phyloP scores from a whole-genome alignment of 2,329 filamentous ascomycete species.

The Neofusicoccum ribis region DNA sequence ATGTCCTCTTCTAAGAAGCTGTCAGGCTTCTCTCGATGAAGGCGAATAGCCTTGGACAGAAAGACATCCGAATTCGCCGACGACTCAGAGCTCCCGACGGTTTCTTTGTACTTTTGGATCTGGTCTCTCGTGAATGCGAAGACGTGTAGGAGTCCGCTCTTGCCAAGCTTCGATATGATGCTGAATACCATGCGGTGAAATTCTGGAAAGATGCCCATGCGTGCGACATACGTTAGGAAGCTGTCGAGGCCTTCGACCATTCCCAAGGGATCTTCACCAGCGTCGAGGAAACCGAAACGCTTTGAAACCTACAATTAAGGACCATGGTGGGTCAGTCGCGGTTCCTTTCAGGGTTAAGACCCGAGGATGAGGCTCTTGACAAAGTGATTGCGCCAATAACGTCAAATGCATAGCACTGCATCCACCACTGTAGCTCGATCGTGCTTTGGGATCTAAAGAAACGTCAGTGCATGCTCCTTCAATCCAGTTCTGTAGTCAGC shows the following conservation, averaged over 20 bases:
- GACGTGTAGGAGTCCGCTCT: background rate
- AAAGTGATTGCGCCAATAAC: slow-evolving; percentile 55
- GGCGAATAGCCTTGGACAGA: slow-evolving; percentile 44
- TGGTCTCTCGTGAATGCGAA: background rate
- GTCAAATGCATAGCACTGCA: slow-evolving; percentile 53
- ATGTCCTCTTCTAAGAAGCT: slow-evolving; percentile 44
- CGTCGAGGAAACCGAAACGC: slow-evolving; percentile 45
- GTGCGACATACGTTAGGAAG: slow-evolving; percentile 38
- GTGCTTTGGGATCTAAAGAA: slow-evolving; percentile 4
- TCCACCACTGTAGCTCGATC: slow-evolving; percentile 46
- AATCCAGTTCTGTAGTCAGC: too few relatives aligned
- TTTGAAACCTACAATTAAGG: slow-evolving; percentile 30
- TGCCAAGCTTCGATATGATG: slow-evolving; percentile 30
- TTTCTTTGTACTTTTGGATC: background rate
- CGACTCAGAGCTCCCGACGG: background rate
- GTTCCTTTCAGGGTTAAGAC: too few relatives aligned
- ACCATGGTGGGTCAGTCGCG: background rate
- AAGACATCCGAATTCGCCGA: slow-evolving; percentile 27
- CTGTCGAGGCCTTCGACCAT: slow-evolving; percentile 44
- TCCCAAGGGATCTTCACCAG: slow-evolving; percentile 47
- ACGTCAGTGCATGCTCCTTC: too few relatives aligned
- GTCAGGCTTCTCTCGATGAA: slow-evolving; percentile 44
- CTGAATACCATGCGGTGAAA: slow-evolving; percentile 37
- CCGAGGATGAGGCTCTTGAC: slow-evolving; percentile 17
- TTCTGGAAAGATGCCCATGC: slow-evolving; percentile 46